Base-by-base conservation (phyloP, 345 rosid genomes). In the Streptanthus diversifolius region DNA sequence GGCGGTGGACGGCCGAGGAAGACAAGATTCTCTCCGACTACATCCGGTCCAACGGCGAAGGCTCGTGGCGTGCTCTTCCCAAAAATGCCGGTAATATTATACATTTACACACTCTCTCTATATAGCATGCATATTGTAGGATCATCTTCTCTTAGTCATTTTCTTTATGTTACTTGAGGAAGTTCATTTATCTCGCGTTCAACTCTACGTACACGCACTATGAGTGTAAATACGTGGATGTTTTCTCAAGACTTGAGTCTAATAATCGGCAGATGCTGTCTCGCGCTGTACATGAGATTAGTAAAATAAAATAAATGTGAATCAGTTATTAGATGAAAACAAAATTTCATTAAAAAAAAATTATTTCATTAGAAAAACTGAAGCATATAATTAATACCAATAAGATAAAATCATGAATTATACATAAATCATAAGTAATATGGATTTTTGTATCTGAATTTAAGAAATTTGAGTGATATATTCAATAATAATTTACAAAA, bases 71-170 rank as follows among this genome's bases (percentile, higher is more conserved):
- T 21, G 47, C 77, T 43, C 71, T 73, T 41, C 77, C 77, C 45
- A 73, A 64, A 73, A 54, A 73, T 41, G 77, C 77, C 13, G 71
- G 77, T 73, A 63, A 25, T 5, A 33, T 32, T 40, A 5, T 8
- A 8, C 1, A 0, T 7, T n/a, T n/a, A 0, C 48, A 15, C 51
- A 0, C 49, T 44, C 57, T 57, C 33, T 9, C n/a, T 36, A 2
- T 40, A 32, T 45, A 92, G 88, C 53, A 86, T 86, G 81, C 70
- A 8, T 33, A 33, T 33, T 8, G 45, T 12, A 40, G 14, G 14
- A 40, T 15, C 44, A 45, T 45, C 27, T 63, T 30, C 19, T 53
- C 59, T 7, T 14, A 7, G 1, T 53, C 3, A 1, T 22, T 22
- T 21, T 12, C n/a, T 21, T 1, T 25, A 13, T 56, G 5, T 39